A percentile compares a stretch with the other conserved stretches of the same genome.
These are phyloP conservation scores for Stemphylium lycopersici DNA, from an alignment of 2,329 filamentous ascomycete species.

Conservation along the genomic window DNA sequence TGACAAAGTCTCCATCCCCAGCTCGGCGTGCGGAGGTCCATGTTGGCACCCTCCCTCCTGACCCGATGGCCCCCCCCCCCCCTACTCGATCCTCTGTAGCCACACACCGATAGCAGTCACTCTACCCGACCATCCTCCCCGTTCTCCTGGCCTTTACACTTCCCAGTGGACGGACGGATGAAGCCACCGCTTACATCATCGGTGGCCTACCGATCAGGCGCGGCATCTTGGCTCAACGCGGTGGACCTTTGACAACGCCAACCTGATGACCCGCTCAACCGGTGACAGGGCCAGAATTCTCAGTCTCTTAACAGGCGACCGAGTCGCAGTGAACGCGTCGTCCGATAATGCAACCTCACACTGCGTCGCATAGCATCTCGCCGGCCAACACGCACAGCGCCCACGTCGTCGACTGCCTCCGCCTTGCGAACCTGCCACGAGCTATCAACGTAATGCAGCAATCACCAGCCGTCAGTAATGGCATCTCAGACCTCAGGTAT, in stretches of 20 bases:
- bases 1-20: background rate
- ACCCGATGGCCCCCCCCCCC: background rate
- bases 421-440: background rate
- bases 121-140: background rate
- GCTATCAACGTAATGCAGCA: background rate
- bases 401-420: background rate
- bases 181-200: conserved; percentile 1
- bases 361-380: conserved; percentile 4
- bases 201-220: background rate
- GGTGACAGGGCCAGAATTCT: background rate
- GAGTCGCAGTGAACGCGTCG: background rate
- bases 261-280: background rate
- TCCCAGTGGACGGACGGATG: background rate
- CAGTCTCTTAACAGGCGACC: background rate
- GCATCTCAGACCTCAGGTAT: background rate
- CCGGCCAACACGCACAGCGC: background rate
- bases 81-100: background rate
- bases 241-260: background rate
- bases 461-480: conserved; percentile 4
- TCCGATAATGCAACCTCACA: background rate
- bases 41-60: background rate
- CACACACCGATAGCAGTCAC: background rate
- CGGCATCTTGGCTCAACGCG: background rate
- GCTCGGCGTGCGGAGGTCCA: background rate
- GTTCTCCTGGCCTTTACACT: background rate